Evolutionary conservation across 176 grass and related monocot genomes (phyloP).

Genomic region (Saccharum officinarum): DNA sequence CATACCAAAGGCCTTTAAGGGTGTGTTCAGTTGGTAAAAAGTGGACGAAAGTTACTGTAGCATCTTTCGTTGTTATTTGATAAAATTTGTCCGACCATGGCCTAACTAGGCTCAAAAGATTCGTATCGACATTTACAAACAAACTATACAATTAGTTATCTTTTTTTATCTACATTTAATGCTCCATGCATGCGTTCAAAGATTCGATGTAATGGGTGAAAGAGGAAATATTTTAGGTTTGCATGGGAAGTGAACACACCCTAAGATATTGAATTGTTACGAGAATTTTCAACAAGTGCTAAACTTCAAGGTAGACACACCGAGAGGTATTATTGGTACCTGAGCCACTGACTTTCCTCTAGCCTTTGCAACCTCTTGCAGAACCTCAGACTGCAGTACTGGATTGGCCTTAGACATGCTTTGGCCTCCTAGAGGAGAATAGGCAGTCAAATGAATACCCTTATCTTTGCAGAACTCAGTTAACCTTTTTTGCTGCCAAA

Average conservation of each 20-base stretch:
- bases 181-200: no score
- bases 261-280: neutral
- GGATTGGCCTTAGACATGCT: neutral
- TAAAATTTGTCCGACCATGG: no score
- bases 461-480: constrained; percentile 46
- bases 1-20: neutral
- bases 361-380: constrained; percentile 48
- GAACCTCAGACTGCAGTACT: constrained; percentile 46
- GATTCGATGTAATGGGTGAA: no score
- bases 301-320: neutral
- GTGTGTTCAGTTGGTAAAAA: no score
- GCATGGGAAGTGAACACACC: no score
- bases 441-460: constrained; percentile 52
- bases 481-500: constrained; percentile 53
- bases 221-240: no score
- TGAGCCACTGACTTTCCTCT: constrained; percentile 69
- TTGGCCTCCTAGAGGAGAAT: constrained; percentile 53
- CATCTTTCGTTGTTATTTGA: no score
- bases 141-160: no score
- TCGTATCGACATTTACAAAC: no score
- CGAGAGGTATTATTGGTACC: constrained; percentile 6
- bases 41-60: no score
- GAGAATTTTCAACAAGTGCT: neutral
- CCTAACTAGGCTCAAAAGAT: no score
- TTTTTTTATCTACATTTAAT: no score